These are phyloP conservation scores for Brassica cretica DNA, from an alignment of 345 rosid genomes.

Conservation along the genomic window DNA sequence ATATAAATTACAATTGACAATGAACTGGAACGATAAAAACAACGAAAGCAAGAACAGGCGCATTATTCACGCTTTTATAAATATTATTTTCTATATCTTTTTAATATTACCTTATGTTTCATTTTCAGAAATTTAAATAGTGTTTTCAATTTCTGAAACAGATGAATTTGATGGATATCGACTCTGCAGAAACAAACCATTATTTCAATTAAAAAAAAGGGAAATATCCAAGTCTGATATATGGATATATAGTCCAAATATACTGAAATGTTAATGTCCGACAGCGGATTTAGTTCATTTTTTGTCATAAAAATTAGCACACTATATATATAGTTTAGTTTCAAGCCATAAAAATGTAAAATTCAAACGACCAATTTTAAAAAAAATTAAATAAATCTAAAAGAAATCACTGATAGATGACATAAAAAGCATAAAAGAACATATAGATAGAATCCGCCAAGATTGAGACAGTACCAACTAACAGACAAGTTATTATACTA, in stretches of 20 bases:
- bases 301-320: background rate
- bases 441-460: no score
- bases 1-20: background rate
- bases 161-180: slow-evolving; percentile 19
- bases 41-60: slow-evolving; percentile 7
- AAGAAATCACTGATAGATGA: no score
- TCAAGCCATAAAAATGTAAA: no score
- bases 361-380: no score
- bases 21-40: slow-evolving; percentile 8
- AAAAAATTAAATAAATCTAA: no score
- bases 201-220: background rate
- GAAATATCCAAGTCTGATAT: background rate
- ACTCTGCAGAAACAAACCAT: slow-evolving; percentile 4
- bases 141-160: background rate
- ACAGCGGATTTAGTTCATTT: background rate
- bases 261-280: background rate
- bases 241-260: background rate
- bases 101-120: background rate
- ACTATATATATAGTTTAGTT: background rate
- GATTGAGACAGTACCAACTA: no score
- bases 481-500: no score
- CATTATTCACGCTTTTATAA: slow-evolving; percentile 9
- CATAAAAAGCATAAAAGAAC: no score
- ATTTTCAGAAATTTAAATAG: background rate
- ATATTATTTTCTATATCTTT: background rate